Evolutionary conservation across 805 yeast species (phyloP), one percentile per base, ranked within the genome.

Genomic region (Candida ovalis): DNA sequence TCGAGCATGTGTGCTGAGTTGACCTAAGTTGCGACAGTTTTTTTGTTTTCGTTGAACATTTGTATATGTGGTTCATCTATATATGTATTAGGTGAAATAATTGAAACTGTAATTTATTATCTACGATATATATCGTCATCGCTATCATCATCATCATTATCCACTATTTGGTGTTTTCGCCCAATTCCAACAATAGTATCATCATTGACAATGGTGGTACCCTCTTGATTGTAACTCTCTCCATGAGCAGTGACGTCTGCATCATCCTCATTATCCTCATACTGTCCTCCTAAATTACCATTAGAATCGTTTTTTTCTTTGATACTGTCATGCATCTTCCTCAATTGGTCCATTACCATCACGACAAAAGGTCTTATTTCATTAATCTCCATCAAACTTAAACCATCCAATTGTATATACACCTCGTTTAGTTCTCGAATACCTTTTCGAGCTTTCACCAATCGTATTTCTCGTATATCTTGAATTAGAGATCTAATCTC

Each of bases 351-450:
- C 98, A 94, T 92, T 1, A 88, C 85, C 13, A 72, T 70, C n/a
- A 81, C 71, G 30, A 90, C 81, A 59, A 89, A 86, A 2, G 97
- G 95, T 53, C 97, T 70, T 45, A 91, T 69, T 62, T 89, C 97
- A 63, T 90, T 91, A 52, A 94, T 84, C 64, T 92, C 99, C 75
- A 90, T 63, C 36, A 84, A 63, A 2, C 96, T 86, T 45, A 94
- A 64, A 19, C 94, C 89, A 56, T 90, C 92, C 64, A 92, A 71
- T 60, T 83, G 88, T 51, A 92, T 74, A 67, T 91, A 88, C 19
- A 86, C 80, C 53, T 87, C 95, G 68, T 92, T 92, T 51, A 92
- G 69, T 53, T 83, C 84, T 42, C 74, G 70, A 40, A 92, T 69
- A 60, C 98, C 98, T 48, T 82, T 81, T 45, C 94, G 75, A 2